Base-by-base conservation (phyloP, 805 yeast species). In the Tetrapisispora namnaoensis region DNA sequence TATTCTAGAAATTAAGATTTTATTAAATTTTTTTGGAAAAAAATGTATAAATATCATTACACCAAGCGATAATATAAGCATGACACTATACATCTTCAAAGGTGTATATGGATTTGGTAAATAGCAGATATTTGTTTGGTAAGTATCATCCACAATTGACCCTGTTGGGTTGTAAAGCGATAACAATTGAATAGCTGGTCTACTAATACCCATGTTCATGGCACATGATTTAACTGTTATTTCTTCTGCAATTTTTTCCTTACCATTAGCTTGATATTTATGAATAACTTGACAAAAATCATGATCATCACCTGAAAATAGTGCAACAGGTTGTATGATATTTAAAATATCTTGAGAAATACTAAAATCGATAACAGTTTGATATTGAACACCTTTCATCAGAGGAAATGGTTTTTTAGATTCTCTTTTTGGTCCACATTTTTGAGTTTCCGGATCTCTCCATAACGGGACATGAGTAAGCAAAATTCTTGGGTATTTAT, bases 261-360 rank as follows among this genome's bases (percentile, higher is more conserved):
- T 63, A 14, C 60, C 61, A 40, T 56, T 50, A 1, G 48, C 44
- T 0, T 53, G 53, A 50, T 68, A 61, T 11, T 54, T 37, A 62
- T 91, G 97, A 20, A 69, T 67, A 30, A 83, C 75, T 54, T 85
- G 87, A 64, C 99, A 93, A 57, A 87, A 89, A 64, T 93, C 99
- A 68, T 93, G 99, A 63, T 93, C 99, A 64, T 93, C 99, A 1
- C 99, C 99, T 6, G 95, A 80, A 60, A 89, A 86, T 4, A 86
- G 73, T 11, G 82, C 65, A 16, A 71, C 71, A 0, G 99, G 99
- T 42, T 75, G 67, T 1, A 91, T 63, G 10, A 66, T 69, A 7
- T 71, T 57, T 42, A 93, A 66, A 5, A 93, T 72, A 20, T 77
- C 74, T 38, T 78, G 73, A 0, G 91, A 71, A 4, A 83, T 59